These are phyloP conservation scores for Naegleria lovaniensis DNA, from an alignment of 208 protist genomes.

Conservation along the genomic window DNA sequence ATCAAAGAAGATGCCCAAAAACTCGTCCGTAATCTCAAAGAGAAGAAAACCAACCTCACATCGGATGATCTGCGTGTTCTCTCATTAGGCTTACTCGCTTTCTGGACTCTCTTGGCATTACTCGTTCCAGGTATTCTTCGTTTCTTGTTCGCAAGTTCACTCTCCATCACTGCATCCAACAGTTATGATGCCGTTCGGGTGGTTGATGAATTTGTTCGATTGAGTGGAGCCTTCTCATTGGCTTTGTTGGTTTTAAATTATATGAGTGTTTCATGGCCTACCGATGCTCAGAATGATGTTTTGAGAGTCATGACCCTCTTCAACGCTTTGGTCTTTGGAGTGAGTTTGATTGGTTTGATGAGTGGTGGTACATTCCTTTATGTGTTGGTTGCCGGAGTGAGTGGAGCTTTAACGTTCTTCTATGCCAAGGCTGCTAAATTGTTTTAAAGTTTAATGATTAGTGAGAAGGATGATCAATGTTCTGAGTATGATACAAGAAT, in stretches of 20 bases:
- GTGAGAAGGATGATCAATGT: too few relatives aligned
- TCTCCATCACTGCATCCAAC: conserved; percentile 42
- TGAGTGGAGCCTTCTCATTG: neutral
- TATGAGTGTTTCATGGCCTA: neutral
- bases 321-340: neutral
- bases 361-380: neutral
- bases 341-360: neutral
- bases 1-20: neutral
- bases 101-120: neutral
- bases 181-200: neutral
- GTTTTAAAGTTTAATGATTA: too few relatives aligned
- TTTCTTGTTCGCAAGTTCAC: conserved; percentile 71
- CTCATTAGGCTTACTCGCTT: neutral
- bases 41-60: neutral
- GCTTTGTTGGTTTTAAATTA: neutral
- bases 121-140: neutral
- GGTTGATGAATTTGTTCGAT: neutral
- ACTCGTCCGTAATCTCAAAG: neutral
- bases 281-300: neutral
- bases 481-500: too few relatives aligned
- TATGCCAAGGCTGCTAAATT: neutral
- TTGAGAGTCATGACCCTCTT: neutral
- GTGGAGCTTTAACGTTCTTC: neutral
- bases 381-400: neutral
- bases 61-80: neutral